Conservation (phyloP, 1,139 yeast species). For the Geotrichum candidum region DNA sequence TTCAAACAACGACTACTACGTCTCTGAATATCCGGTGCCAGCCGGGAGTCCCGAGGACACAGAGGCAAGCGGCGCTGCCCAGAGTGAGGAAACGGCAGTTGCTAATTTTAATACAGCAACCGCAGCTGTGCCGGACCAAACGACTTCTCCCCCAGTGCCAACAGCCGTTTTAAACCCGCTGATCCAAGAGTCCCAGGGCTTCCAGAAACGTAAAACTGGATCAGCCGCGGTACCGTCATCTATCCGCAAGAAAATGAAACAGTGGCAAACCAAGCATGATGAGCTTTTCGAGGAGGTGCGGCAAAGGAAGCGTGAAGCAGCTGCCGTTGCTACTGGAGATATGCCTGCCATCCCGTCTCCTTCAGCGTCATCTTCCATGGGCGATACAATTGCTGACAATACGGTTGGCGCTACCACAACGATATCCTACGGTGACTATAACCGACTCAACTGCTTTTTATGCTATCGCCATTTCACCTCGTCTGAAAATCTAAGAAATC, state of each 20-base stretch:
- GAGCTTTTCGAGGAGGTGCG: slow-evolving; percentile 4
- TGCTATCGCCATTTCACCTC: slow-evolving; percentile 12
- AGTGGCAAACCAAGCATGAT: slow-evolving; percentile 5
- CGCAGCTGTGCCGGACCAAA: background rate
- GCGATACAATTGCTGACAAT: background rate
- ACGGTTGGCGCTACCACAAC: background rate
- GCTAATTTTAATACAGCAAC: background rate
- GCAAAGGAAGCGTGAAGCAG: background rate
- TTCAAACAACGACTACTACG: slow-evolving; percentile 4
- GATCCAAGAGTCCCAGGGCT: background rate
- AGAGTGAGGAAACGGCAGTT: background rate
- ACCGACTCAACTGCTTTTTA: slow-evolving; percentile 11
- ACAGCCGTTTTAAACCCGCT: background rate
- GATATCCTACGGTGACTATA: slow-evolving; percentile 11
- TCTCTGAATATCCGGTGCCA: slow-evolving; percentile 14
- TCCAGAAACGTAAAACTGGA: background rate
- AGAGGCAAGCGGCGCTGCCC: background rate
- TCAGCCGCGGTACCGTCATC: background rate
- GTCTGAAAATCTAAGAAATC: slow-evolving; percentile 10
- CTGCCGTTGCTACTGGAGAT: background rate
- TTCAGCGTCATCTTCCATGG: background rate
- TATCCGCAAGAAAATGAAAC: slow-evolving; percentile 2
- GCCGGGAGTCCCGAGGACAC: background rate
- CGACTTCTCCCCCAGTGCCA: background rate
- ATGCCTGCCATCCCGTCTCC: background rate